Percentiles rank a stretch among this genome's conserved stretches.
These are phyloP conservation scores for Clarireedia sp. DNA, from an alignment of 2,329 filamentous ascomycete genomes.

Conservation along the genomic window DNA sequence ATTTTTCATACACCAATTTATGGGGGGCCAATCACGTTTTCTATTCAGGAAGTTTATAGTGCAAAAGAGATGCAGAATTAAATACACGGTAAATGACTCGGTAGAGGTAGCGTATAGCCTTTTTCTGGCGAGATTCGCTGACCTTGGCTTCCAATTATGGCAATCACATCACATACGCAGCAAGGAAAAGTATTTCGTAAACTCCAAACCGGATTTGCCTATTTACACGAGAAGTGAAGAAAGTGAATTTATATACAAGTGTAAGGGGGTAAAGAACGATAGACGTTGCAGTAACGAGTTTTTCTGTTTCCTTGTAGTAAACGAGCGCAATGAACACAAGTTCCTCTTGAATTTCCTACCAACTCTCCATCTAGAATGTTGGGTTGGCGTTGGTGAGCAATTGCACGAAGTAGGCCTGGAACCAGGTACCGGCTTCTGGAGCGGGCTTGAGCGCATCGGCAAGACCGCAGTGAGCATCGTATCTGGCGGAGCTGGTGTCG, in stretches of 20 bases:
- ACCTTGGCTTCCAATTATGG: too few relatives aligned
- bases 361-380: conserved; percentile 32
- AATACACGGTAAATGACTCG: neutral
- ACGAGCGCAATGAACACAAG: neutral
- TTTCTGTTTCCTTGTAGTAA: neutral
- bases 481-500: conserved; percentile 35
- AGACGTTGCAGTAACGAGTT: neutral
- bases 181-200: neutral
- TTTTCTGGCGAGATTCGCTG: neutral
- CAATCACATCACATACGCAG: too few relatives aligned
- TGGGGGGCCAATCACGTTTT: neutral
- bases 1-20: neutral
- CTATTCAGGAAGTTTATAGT: neutral
- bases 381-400: conserved; percentile 49
- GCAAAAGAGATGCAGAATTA: neutral
- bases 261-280: neutral
- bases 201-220: neutral
- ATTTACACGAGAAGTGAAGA: conserved; percentile 6
- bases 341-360: neutral
- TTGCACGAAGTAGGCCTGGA: conserved; percentile 49
- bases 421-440: conserved; percentile 61
- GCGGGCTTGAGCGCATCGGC: conserved; percentile 51
- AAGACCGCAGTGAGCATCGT: conserved; percentile 44
- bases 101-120: too few relatives aligned
- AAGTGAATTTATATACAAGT: conserved; percentile 4